Base-by-base conservation (phyloP, 148 eudicot species). In the Euryodendron excelsum region DNA sequence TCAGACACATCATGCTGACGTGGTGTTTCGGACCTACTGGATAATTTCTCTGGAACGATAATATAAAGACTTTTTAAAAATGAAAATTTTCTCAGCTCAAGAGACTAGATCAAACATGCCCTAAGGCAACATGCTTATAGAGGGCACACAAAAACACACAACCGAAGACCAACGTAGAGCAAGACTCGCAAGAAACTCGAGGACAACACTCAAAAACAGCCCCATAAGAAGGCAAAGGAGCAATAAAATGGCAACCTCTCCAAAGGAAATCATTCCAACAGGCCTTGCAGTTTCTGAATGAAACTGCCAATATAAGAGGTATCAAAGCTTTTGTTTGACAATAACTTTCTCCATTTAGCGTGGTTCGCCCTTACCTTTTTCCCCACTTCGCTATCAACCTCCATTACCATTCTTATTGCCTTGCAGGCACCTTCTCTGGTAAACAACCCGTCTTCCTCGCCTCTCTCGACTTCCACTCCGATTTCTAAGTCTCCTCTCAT, bases 381-480 rank as follows among this genome's bases (percentile, higher is more conserved):
- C 67, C 81, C 87, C 33, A 83, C 53, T 48, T 77, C 77, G 78
- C 77, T 80, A 0, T 83, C 84, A 37, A 0, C 30, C 0, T 81
- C 85, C 90, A 83, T 89, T 12, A 80, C 89, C 21, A 72, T 60
- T 74, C 37, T 47, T 17, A 89, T 75, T 12, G 90, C 87, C 50
- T 85, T 60, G 62, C 76, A 73, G 13, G 87, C 80, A 9, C 82
- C 82, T 14, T 87, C 85, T 45, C 74, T 84, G 13, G 85, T 79
- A 37, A 89, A 81, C 15, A 75, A 63, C 0, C 88, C 92, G 27
- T 87, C 85, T 0, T 84, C 81, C 0, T 82, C 80, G 39, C 77
- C 80, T 70, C 39, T 87, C 78, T 85, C 80, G 5, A 87, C 82
- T 73, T 87, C 92, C 36, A 85, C 87, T 33, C 87, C 90, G 2